Base-by-base conservation (phyloP, 495 filamentous ascomycete species). In the Bombardia bombarda region DNA sequence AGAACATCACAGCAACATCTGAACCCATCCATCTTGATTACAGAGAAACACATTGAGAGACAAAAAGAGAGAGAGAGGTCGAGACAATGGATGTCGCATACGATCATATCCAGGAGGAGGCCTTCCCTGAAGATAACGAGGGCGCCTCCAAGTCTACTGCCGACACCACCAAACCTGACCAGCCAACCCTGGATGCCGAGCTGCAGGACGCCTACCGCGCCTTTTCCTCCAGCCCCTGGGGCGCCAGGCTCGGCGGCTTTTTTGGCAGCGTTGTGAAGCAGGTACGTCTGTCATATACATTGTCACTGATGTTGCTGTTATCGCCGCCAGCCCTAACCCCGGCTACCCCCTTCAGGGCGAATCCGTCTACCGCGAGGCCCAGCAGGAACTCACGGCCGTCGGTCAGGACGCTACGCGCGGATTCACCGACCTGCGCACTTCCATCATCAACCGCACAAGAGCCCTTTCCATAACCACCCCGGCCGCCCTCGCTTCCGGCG, bases 191-290 rank as follows among this genome's bases (percentile, higher is more conserved):
- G 20, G 95, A 94, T 62, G 74, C 74, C 55, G 92, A 99, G 57
- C 74, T 99, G 45, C 84, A 94, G 65, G 87, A 96, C 65, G 90
- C 90, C 14, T 97, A 96, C 69, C 87, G 84, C 50, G 89, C 90
- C 21, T 84, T 97, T 58, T 90, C 87, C 20, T 77, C 77, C 46
- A 92, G 86, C 52, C 87, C 87, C 17, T 97, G 93, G 92, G 92
- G 90, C 24, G 78, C 81, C 16, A 77, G 76, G 53, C 80, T 99
- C 30, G 90, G 90, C 19, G 89, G 86, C 25, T 86, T 93, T 58
- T 82, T 93, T 56, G 84, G 84, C 42, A 88, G 77, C 58, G 90
- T 95, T 20, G 86, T 85, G 62, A 95, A 95, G 64, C 83, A 86
- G 75, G 82, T 85, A 63, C 33, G 60, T 49, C 25, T 14, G 4